Base-by-base conservation (phyloP, 176 grass and related monocot genomes). In the Puya raimondii region DNA sequence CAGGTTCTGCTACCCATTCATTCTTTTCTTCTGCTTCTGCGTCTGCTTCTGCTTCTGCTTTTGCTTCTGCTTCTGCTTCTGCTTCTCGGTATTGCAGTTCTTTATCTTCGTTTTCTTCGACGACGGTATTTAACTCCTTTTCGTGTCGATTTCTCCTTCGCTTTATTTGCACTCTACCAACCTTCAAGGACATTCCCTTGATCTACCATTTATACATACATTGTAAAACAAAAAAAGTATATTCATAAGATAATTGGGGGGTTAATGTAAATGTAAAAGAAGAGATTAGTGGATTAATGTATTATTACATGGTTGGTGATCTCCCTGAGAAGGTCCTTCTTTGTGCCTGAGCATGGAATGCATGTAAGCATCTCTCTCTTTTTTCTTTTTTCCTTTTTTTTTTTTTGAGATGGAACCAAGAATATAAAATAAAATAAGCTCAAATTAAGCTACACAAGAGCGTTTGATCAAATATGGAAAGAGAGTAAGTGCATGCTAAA, bases 1-100 rank as follows among this genome's bases (percentile, higher is more conserved):
- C 75, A 17, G 75, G 75, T 20, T 77, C 75, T 51, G 66, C 66
- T 3, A 69, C 33, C 75, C 75, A 77, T 22, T 77, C 65, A 7
- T 66, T 23, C 2, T 58, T 12, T 17, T 61, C 66, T 27, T 69
- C 65, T 69, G 13, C n/a, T 59, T 59, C 56, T 18, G 14, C 8
- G 2, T 54, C n/a, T 21, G 16, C 56, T 59, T 59, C 56, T 59
- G 0, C 56, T 59, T 11, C 33, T 65, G 10, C 18, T 33, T 1
- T 23, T 67, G 15, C 65, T 67, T 67, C 52, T 69, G 13, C 16
- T 57, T 57, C 53, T n/a, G 15, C 65, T 67, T 67, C 52, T 69
- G 13, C 16, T 57, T 57, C 53, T n/a, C 8, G 12, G 52, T 56
- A 7, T 22, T 61, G 33, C 4, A 42, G 4, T 42, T 42, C 56